A percentile compares a stretch with the other conserved stretches of the same genome.
phyloP scores from a whole-genome alignment of 345 rosid species.

The rapeseed (Brassica napus) region DNA sequence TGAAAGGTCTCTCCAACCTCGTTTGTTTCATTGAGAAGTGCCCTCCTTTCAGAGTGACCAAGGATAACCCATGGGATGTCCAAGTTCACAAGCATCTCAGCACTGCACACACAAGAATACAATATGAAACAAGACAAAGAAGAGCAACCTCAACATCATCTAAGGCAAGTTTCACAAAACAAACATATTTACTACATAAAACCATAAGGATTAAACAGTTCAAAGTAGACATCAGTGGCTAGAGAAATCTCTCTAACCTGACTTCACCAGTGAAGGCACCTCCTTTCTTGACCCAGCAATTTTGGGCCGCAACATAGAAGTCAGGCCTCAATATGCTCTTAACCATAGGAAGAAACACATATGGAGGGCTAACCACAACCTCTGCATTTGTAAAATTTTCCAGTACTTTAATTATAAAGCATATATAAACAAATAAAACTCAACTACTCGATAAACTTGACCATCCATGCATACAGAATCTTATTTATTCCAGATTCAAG shows the following conservation, averaged over 20 bases:
- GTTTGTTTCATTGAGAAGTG: constrained; percentile 60
- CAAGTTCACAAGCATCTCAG: constrained; percentile 89
- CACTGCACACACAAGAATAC: constrained; percentile 48
- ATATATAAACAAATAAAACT: neutral
- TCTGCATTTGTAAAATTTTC: constrained; percentile 41
- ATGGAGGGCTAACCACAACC: constrained; percentile 93
- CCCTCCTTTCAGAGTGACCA: constrained; percentile 93
- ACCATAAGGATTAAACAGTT: neutral
- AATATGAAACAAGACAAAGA: constrained; percentile 2
- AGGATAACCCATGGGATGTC: constrained; percentile 88
- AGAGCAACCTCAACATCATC: neutral
- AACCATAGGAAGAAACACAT: constrained; percentile 71
- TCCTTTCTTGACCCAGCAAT: constrained; percentile 94
- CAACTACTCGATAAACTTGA: neutral
- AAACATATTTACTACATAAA: neutral
- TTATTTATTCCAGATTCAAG: neutral
- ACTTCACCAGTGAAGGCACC: constrained; percentile 98
- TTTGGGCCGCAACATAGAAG: constrained; percentile 87
- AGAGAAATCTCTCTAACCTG: constrained; percentile 49
- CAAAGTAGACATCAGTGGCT: neutral
- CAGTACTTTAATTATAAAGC: neutral
- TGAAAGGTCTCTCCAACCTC: constrained; percentile 61
- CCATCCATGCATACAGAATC: too few species aligned
- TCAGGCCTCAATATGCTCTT: constrained; percentile 65
- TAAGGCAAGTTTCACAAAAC: neutral